Evolutionary conservation across 1,284 basidiomycete species (phyloP).

Genomic region (Leccinum huronense): DNA sequence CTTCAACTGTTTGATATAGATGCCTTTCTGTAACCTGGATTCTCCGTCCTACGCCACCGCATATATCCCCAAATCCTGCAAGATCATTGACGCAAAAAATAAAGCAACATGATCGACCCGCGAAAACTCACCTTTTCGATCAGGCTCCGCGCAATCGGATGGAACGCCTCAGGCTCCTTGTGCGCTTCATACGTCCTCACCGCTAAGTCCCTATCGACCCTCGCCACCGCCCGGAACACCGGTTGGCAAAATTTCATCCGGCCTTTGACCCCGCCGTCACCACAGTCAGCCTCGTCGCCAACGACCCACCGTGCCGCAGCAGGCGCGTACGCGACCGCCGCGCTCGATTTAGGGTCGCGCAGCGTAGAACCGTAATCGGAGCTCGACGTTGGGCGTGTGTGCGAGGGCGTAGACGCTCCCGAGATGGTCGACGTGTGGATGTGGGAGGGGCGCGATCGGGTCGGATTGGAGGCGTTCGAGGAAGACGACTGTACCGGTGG

Average conservation of each 20-base stretch:
- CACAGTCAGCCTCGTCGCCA: conserved; percentile 48
- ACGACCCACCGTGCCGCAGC: conserved; percentile 70
- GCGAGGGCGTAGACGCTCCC: conserved; percentile 55
- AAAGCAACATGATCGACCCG: not conserved
- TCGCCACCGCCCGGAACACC: conserved; percentile 32
- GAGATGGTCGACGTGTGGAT: conserved; percentile 53
- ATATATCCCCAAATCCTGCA: conserved; percentile 9
- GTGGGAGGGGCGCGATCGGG: conserved; percentile 50
- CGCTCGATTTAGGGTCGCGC: conserved; percentile 45
- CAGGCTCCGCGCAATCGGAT: conserved; percentile 71
- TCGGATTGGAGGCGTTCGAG: conserved; percentile 62
- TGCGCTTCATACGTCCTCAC: conserved; percentile 52
- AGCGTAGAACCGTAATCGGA: conserved; percentile 72
- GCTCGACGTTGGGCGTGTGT: conserved; percentile 63
- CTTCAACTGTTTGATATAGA: not conserved
- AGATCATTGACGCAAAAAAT: not conserved
- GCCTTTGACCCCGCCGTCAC: conserved; percentile 58
- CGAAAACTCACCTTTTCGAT: conserved; percentile 59
- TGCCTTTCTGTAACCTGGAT: too few relatives aligned
- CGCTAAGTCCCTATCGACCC: conserved; percentile 65
- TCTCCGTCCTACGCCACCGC: not conserved
- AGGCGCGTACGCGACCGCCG: conserved; percentile 38
- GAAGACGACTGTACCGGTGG: conserved; percentile 57
- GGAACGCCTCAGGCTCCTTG: conserved; percentile 53
- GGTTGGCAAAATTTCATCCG: conserved; percentile 80